Base-by-base conservation (phyloP, 768 basidiomycete genomes). In the Suillus hirtellus region DNA sequence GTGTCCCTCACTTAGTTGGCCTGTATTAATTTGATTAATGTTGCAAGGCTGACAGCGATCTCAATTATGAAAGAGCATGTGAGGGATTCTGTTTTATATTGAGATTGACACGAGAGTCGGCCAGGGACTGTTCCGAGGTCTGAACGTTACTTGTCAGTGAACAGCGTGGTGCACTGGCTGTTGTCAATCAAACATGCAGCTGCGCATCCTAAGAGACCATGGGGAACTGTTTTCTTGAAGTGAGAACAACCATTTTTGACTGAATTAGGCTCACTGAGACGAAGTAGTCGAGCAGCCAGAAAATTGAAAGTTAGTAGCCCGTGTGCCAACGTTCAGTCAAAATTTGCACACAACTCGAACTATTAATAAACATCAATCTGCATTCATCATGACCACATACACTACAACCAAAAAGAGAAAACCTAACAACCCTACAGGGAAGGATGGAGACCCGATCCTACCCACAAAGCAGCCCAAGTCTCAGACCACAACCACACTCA, bases 401-500 rank as follows among this genome's bases (percentile, higher is more conserved):
- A 59, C 49, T 31, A 47, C 21, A 19, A 52, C n/a, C 40, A n/a
- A 31, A 6, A 2, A 19, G 5, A 10, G n/a, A 27, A 56, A 58
- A 42, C 19, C 65, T 61, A 59, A 24, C 34, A 37, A 37, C 42
- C 43, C 65, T 58, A 31, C 50, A n/a, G 19, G 12, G 10, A 61
- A 4, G 61, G 6, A 6, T 1, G 52, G 50, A 37, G 3, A 60
- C 52, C 64, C 49, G 63, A 52, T 58, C 35, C 64, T 46, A 59
- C 9, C 14, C 58, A 27, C 66, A 60, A 31, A 50, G 46, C 63
- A 63, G 44, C 63, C 52, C 63, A 60, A 10, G 42, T 42, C 37
- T 38, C 60, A 4, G 19, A 60, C 55, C 37, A 61, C 49, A 40
- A 55, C 52, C 10, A 14, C 37, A 19, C 67, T 64, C 70, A 71